These are phyloP conservation scores for Ricinus communis DNA, from an alignment of 345 rosid species.

Conservation along the genomic window DNA sequence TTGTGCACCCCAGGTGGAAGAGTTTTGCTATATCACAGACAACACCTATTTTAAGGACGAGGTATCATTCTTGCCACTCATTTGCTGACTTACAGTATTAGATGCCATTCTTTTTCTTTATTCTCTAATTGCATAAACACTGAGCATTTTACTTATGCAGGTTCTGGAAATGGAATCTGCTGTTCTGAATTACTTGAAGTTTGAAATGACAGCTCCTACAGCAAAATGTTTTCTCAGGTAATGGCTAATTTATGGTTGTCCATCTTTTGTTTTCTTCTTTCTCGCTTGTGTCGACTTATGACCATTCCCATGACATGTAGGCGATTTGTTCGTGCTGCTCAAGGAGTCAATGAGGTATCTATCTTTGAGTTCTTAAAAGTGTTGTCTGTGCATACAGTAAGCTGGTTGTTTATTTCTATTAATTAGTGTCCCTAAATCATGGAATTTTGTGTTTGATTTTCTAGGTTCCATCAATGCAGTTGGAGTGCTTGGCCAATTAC, in stretches of 20 bases:
- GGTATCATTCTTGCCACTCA: conserved; percentile 36
- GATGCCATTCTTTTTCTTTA: background rate
- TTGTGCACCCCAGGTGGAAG: conserved; percentile 89
- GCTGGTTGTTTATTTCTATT: too few relatives aligned
- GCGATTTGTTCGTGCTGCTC: conserved; percentile 87
- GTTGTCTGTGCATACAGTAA: too few relatives aligned
- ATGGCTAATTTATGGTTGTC: background rate
- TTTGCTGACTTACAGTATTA: background rate
- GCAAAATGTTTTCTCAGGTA: conserved; percentile 87
- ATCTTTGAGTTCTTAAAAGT: background rate
- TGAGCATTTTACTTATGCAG: conserved; percentile 32
- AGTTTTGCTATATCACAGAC: conserved; percentile 91
- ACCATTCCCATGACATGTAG: conserved; percentile 40
- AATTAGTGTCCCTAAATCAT: too few relatives aligned
- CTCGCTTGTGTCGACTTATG: conserved; percentile 15
- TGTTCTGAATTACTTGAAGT: conserved; percentile 80
- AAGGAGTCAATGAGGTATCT: conserved; percentile 71
- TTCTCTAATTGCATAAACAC: background rate
- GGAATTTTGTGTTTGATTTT: background rate
- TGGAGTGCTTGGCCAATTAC: conserved; percentile 84
- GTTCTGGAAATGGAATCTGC: conserved; percentile 90
- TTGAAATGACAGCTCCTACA: conserved; percentile 90
- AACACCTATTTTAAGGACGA: conserved; percentile 85
- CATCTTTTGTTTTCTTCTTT: background rate
- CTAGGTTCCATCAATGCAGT: conserved; percentile 64